Percentiles rank a stretch among this genome's conserved stretches.
Evolutionary conservation across 345 rosid species (phyloP).

Genomic region (Kernera saxatilis): DNA sequence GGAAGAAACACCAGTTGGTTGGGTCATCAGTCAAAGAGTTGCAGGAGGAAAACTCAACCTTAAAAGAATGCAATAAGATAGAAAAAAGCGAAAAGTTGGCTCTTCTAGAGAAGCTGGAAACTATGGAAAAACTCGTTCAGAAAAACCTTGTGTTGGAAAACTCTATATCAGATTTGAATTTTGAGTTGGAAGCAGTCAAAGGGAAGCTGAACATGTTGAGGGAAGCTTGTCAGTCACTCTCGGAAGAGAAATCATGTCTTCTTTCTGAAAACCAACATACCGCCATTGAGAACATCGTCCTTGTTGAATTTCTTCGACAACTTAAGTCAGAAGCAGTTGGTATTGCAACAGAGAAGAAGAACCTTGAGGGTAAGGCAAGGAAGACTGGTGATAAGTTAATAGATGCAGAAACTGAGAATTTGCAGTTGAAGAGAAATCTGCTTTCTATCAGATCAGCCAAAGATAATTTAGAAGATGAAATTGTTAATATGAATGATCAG

Average conservation of each 20-base stretch:
- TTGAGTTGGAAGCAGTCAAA: constrained; percentile 62
- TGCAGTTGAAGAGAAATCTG: constrained; percentile 36
- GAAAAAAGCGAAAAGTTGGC: constrained; percentile 44
- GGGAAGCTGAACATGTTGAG: constrained; percentile 56
- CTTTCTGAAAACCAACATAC: constrained; percentile 47
- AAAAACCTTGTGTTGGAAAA: constrained; percentile 68
- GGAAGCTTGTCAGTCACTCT: constrained; percentile 54
- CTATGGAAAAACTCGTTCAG: constrained; percentile 67
- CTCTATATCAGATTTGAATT: constrained; percentile 69
- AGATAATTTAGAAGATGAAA: constrained; percentile 36
- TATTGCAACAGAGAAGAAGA: constrained; percentile 44
- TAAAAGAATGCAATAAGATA: constrained; percentile 43
- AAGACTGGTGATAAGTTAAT: constrained; percentile 2
- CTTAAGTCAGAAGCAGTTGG: constrained; percentile 48
- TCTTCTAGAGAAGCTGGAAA: constrained; percentile 57
- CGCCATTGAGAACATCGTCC: constrained; percentile 52
- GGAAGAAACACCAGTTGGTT: constrained; percentile 51
- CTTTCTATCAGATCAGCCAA: constrained; percentile 31
- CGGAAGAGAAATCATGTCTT: constrained; percentile 55
- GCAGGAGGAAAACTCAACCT: constrained; percentile 50
- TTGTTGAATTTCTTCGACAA: constrained; percentile 55
- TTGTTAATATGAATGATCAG: constrained; percentile 35
- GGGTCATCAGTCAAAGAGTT: constrained; percentile 54
- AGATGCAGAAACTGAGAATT: constrained; percentile 32
- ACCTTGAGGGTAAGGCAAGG: constrained; percentile 41